Conservation (phyloP, 352 stramenopile species). For the Pseudoperonospora humuli region DNA sequence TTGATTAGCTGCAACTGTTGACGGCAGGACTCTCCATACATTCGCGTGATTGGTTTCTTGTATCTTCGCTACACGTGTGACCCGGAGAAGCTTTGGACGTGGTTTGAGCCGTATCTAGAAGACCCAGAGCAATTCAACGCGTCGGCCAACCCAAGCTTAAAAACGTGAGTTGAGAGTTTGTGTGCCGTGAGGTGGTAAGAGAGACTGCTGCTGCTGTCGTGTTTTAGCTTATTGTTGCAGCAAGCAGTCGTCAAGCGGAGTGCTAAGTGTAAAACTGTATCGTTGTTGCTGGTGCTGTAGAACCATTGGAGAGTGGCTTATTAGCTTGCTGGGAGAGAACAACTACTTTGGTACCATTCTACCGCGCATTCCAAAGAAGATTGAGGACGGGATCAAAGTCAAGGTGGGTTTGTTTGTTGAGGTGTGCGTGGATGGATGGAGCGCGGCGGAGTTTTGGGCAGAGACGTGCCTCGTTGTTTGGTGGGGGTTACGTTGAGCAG, state of each 20-base stretch:
- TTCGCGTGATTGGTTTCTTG: slow-evolving; percentile 95
- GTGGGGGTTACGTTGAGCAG: slow-evolving; percentile 15
- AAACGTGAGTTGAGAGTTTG: slow-evolving; percentile 44
- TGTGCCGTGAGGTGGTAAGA: slow-evolving; percentile 22
- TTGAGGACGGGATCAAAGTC: slow-evolving; percentile 95
- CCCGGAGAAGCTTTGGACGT: slow-evolving; percentile 89
- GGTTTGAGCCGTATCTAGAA: slow-evolving; percentile 94
- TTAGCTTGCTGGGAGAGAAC: slow-evolving; percentile 87
- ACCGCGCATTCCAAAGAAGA: slow-evolving; percentile 92
- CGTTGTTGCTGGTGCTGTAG: slow-evolving; percentile 25
- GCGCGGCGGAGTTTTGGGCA: neutral
- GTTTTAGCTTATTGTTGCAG: slow-evolving; percentile 9
- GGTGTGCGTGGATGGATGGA: neutral
- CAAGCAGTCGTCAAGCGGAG: slow-evolving; percentile 5
- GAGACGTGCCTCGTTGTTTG: slow-evolving; percentile 14
- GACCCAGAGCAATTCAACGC: slow-evolving; percentile 91
- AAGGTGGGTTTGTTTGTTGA: slow-evolving; percentile 35
- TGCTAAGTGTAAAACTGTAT: slow-evolving; percentile 2
- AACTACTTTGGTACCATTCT: slow-evolving; percentile 97
- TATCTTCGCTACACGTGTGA: slow-evolving; percentile 95
- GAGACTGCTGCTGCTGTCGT: slow-evolving; percentile 18
- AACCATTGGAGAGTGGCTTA: slow-evolving; percentile 90
- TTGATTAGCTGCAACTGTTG: no score
- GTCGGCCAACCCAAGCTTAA: slow-evolving; percentile 65
- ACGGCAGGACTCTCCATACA: slow-evolving; percentile 91